These are phyloP conservation scores for Beauveria sp. DNA, from an alignment of 2,329 filamentous ascomycete genomes.

Conservation along the genomic window DNA sequence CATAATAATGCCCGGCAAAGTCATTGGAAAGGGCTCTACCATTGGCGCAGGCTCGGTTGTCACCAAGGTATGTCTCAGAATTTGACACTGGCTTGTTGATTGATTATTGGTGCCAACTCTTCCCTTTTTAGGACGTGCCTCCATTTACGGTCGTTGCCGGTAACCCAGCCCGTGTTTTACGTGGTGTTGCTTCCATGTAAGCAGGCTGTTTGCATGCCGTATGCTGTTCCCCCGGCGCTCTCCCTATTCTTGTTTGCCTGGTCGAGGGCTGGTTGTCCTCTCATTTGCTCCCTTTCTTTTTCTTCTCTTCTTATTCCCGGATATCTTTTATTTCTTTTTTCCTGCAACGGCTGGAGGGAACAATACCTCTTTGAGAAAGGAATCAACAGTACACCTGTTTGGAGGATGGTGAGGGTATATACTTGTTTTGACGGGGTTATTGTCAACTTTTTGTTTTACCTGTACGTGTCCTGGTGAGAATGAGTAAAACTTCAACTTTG, in stretches of 20 bases:
- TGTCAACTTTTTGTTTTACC: background rate
- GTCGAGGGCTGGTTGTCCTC: background rate
- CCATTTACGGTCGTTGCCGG: conserved; percentile 62
- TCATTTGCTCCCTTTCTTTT: background rate
- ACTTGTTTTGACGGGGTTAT: background rate
- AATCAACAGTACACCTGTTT: background rate
- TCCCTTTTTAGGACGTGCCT: conserved; percentile 46
- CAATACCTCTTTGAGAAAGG: background rate
- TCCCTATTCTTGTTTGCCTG: background rate
- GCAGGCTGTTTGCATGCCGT: background rate
- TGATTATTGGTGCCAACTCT: background rate
- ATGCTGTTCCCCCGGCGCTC: background rate
- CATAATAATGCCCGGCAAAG: conserved; percentile 70
- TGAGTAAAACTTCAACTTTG: background rate
- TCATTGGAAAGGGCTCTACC: conserved; percentile 69
- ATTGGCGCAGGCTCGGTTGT: conserved; percentile 81
- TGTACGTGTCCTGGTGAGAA: background rate
- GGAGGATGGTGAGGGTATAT: background rate
- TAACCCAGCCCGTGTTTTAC: conserved; percentile 56
- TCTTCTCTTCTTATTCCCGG: background rate
- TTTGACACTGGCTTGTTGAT: conserved; percentile 9
- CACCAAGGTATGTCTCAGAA: conserved; percentile 51
- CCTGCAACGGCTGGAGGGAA: background rate
- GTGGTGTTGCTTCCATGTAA: conserved; percentile 28
- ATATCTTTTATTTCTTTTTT: background rate